Evolutionary conservation across 2,329 filamentous ascomycete species (phyloP), one percentile per base, ranked within the genome.

Genomic region (Pseudogymnoascus sp.): DNA sequence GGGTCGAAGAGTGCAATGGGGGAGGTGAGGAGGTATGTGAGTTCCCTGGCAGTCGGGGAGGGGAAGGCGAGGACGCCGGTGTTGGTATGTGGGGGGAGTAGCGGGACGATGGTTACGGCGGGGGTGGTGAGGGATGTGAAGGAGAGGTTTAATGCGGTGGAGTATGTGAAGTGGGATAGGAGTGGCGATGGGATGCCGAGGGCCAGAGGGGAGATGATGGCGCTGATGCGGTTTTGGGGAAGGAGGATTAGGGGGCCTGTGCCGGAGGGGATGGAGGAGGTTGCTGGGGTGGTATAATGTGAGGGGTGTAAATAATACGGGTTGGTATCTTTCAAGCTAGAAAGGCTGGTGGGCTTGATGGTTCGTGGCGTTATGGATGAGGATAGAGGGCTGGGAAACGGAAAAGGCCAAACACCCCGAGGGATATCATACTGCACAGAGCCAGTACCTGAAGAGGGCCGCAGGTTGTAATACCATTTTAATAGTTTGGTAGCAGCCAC

Each of bases 221-320:
- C 93, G 0, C 83, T 97, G 65, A 97, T 97, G 91, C 85, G 89
- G 71, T 97, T 88, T 70, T 83, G 92, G 70, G 87, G 88, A 0
- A 82, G 88, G 60, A 82, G 88, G 70, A 74, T 95, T 68, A 77
- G 74, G 46, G 78, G 75, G 62, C 82, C 82, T 0, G 78, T 83
- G 6, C 82, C 82, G 0, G 76, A 79, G 62, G 83, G 81, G 0
- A 79, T 78, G 66, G 76, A 83, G 1, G 82, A 84, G 70, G 65
- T 84, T 26, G 56, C 6, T 24, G 56, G 31, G 6, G 12, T 38
- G 3, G 31, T n/a, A 35, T 60, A 37, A 26, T 19, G 16, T 24
- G 6, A 7, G 1, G 22, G 31, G 14, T 35, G 31, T 1, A 22
- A 11, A 19, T 10, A 31, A 31, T 28, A 31, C 4, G n/a, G 46